Evolutionary conservation across 2,329 filamentous ascomycete genomes (phyloP).

Genomic region (Zasmidium angulare): DNA sequence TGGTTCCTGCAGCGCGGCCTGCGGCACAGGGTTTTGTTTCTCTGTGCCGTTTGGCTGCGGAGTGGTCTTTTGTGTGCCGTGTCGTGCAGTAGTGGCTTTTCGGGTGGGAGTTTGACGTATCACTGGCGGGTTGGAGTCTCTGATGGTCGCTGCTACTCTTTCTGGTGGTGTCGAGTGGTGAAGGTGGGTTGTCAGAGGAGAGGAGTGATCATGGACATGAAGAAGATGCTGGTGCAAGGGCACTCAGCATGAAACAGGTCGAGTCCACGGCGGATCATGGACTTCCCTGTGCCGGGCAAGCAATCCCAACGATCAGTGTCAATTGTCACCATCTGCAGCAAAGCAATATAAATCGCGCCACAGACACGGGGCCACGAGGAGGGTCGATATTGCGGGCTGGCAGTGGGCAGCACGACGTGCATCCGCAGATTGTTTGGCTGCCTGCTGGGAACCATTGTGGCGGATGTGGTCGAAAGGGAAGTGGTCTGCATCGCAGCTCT

Average conservation of each 20-base stretch:
- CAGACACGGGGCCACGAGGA: slow-evolving; percentile 1
- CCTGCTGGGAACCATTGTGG: not conserved
- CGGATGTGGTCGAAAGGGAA: not conserved
- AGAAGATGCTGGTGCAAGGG: too few relatives aligned
- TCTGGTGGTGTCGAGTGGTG: not conserved
- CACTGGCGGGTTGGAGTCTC: not conserved
- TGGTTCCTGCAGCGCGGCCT: not conserved
- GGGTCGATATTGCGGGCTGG: not conserved
- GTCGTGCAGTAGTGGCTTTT: not conserved
- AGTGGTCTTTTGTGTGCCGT: not conserved
- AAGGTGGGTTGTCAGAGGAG: not conserved
- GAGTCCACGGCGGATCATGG: not conserved
- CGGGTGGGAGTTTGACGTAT: not conserved
- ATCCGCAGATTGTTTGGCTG: not conserved
- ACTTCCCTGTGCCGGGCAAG: not conserved
- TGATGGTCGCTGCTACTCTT: not conserved
- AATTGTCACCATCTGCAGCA: not conserved
- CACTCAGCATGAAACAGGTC: slow-evolving; percentile 4
- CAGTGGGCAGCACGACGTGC: not conserved
- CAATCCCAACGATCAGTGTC: not conserved
- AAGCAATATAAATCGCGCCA: slow-evolving; percentile 1
- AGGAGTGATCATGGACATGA: not conserved
- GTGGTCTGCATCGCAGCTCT: not conserved
- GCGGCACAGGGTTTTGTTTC: not conserved
- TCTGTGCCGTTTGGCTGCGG: not conserved